phyloP scores from a whole-genome alignment of 2,329 filamentous ascomycete genomes.

The Exophiala dermatitidis region DNA sequence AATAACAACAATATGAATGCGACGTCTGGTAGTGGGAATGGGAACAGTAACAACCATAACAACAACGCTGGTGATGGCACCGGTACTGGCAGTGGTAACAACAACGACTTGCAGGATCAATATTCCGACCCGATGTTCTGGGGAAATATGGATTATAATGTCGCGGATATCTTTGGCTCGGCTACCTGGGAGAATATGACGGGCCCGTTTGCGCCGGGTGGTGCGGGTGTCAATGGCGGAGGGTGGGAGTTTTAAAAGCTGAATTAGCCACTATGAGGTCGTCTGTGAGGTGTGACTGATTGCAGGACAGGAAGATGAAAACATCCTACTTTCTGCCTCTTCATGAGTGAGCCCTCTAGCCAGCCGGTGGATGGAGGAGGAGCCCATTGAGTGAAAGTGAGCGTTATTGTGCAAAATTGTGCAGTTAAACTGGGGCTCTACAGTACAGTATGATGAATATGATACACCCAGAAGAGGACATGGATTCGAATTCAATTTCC shows the following conservation, averaged over 20 bases:
- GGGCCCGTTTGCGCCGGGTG: conserved; percentile 19
- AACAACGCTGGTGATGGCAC: conserved; percentile 1
- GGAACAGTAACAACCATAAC: not conserved
- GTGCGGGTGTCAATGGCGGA: conserved; percentile 9
- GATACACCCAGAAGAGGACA: too few species aligned
- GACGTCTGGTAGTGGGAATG: not conserved
- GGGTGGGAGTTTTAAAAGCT: conserved; percentile 17
- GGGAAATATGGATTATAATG: conserved; percentile 26
- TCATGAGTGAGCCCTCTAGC: too few species aligned
- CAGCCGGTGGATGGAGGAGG: too few species aligned
- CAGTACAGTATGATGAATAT: too few species aligned
- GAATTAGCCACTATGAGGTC: not conserved
- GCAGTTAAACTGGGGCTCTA: too few species aligned
- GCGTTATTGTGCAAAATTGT: too few species aligned
- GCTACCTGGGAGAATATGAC: conserved; percentile 28
- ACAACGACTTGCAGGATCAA: conserved; percentile 8
- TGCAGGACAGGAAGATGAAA: not conserved
- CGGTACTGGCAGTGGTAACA: too few species aligned
- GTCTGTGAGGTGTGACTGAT: not conserved
- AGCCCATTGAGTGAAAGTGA: too few species aligned
- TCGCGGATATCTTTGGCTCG: conserved; percentile 26
- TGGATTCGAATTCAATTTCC: too few species aligned
- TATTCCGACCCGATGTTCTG: conserved; percentile 27
- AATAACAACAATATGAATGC: not conserved
- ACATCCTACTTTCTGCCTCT: too few species aligned